phyloP scores from a whole-genome alignment of 2,329 filamentous ascomycete species.

The Xylaria sp. region DNA sequence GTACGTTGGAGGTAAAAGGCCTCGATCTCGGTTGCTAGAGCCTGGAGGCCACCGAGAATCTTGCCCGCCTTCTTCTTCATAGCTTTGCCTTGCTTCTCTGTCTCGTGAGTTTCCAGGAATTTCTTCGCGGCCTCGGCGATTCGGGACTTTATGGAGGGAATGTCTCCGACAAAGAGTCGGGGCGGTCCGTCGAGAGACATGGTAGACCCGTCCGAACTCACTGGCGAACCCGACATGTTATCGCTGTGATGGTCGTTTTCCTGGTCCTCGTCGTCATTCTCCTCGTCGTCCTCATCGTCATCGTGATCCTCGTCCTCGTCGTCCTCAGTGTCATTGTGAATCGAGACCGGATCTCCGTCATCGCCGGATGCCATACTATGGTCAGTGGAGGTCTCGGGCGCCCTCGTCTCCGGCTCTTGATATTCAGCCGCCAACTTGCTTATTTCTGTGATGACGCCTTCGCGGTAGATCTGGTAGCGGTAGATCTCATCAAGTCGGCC shows the following conservation, averaged over 20 bases:
- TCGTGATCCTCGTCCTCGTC: constrained; percentile 56
- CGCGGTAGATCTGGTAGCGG: constrained; percentile 93
- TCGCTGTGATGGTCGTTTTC: constrained; percentile 52
- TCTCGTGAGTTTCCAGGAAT: constrained; percentile 83
- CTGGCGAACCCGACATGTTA: constrained; percentile 67
- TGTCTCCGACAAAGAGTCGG: constrained; percentile 50
- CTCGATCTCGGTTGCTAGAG: constrained; percentile 72
- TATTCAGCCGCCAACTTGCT: constrained; percentile 70
- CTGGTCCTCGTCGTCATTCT: constrained; percentile 57
- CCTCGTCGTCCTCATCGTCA: constrained; percentile 52
- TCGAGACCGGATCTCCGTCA: constrained; percentile 39
- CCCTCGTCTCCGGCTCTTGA: constrained; percentile 38
- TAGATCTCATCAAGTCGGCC: constrained; percentile 86
- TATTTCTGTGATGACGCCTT: constrained; percentile 93
- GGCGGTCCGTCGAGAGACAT: constrained; percentile 63
- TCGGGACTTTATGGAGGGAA: constrained; percentile 66
- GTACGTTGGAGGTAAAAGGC: constrained; percentile 66
- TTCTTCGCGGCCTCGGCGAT: constrained; percentile 78
- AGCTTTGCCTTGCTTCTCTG: constrained; percentile 67
- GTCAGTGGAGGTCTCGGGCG: constrained; percentile 34
- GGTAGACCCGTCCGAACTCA: constrained; percentile 67
- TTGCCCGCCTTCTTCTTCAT: constrained; percentile 79
- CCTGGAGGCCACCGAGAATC: constrained; percentile 74
- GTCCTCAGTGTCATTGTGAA: constrained; percentile 54
- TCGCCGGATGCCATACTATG: constrained; percentile 38